Conservation (phyloP, 164 flowering plant species). For the Cinnamomum micranthum region DNA sequence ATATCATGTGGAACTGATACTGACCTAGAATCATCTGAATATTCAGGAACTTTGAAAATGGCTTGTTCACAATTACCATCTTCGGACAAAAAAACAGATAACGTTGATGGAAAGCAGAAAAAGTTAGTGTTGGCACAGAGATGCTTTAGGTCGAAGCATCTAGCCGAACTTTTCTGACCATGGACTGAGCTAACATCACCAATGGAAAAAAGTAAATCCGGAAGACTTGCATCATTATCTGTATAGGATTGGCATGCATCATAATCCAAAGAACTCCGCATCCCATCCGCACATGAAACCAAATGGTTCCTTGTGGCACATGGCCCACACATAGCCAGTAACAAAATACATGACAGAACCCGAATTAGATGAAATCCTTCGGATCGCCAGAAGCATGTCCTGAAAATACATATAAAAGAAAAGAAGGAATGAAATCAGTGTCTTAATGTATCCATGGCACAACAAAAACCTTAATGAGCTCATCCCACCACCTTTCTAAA, state of each 20-base stretch:
- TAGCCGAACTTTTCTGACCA: constrained; percentile 15
- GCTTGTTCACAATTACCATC: constrained; percentile 19
- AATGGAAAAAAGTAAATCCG: constrained; percentile 13
- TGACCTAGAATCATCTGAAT: constrained; percentile 19
- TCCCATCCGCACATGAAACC: constrained; percentile 18
- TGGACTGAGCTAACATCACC: constrained; percentile 25
- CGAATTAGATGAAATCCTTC: constrained; percentile 22
- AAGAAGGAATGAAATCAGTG: no score
- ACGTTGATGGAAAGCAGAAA: constrained; percentile 68
- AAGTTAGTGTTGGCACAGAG: constrained; percentile 34
- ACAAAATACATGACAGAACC: constrained; percentile 32
- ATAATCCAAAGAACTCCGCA: constrained; percentile 20
- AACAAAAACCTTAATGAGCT: neutral
- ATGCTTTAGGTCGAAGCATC: constrained; percentile 16
- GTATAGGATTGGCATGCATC: constrained; percentile 31
- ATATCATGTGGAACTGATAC: constrained; percentile 16
- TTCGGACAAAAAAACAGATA: constrained; percentile 31
- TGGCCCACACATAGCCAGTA: constrained; percentile 32
- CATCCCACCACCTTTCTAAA: neutral
- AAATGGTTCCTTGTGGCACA: constrained; percentile 18
- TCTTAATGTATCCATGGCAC: no score
- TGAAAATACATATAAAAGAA: constrained; percentile 22
- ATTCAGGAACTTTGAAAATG: constrained; percentile 18
- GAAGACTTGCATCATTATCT: constrained; percentile 17
- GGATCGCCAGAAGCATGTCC: constrained; percentile 29